Conservation (phyloP, 805 yeast species). For the Sporopachydermia lactativora region DNA sequence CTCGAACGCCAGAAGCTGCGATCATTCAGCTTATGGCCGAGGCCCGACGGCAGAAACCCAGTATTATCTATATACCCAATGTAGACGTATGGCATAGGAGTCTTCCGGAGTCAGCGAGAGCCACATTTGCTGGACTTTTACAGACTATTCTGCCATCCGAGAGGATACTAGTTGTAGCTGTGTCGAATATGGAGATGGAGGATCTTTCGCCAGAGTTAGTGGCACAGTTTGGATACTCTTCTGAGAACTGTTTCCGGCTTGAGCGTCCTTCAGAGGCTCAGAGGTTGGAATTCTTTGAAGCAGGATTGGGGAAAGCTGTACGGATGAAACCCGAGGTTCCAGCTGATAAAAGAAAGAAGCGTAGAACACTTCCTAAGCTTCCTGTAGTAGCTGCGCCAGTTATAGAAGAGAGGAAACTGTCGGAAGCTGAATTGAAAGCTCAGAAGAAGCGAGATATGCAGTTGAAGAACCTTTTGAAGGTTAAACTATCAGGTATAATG, state of each 20-base stretch:
- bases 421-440: slow-evolving; percentile 29
- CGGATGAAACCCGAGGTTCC: slow-evolving; percentile 57
- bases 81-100: slow-evolving; percentile 63
- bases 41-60: slow-evolving; percentile 80
- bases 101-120: slow-evolving; percentile 52
- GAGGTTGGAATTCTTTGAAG: slow-evolving; percentile 40
- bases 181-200: slow-evolving; percentile 36
- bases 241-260: slow-evolving; percentile 32
- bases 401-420: slow-evolving; percentile 20
- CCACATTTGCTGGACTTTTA: slow-evolving; percentile 58
- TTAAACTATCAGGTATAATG: slow-evolving; percentile 78
- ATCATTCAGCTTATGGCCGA: slow-evolving; percentile 76
- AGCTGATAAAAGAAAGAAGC: slow-evolving; percentile 38
- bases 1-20: slow-evolving; percentile 70
- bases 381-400: slow-evolving; percentile 23
- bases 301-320: slow-evolving; percentile 37
- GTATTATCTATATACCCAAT: slow-evolving; percentile 73
- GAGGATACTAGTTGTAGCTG: slow-evolving; percentile 57
- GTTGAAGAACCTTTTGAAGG: slow-evolving; percentile 70
- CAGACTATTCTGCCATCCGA: slow-evolving; percentile 60
- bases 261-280: slow-evolving; percentile 30
- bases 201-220: slow-evolving; percentile 33
- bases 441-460: slow-evolving; percentile 59
- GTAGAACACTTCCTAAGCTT: slow-evolving; percentile 24
- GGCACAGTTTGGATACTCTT: slow-evolving; percentile 42